phyloP scores from a whole-genome alignment of 371 early-diverging fungal genomes.

The Syncephalis plumigaleata region DNA sequence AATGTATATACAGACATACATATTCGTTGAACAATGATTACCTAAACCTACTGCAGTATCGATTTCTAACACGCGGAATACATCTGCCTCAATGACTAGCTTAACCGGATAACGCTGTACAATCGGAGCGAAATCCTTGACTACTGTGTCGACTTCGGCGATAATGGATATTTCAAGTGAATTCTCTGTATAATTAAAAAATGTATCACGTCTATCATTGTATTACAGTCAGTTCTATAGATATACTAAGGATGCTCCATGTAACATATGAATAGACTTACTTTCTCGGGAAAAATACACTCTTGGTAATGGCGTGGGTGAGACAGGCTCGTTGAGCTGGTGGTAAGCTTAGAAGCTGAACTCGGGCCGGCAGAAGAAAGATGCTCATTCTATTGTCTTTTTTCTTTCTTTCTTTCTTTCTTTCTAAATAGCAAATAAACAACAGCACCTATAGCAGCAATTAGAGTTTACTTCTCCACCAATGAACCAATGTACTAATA shows the following conservation, averaged over 20 bases:
- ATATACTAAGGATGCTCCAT: background rate
- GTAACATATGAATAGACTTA: slow-evolving; percentile 4
- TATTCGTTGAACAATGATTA: no score
- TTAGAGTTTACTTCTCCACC: no score
- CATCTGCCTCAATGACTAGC: slow-evolving; percentile 20
- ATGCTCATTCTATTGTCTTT: slow-evolving; percentile 4
- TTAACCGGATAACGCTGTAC: no score
- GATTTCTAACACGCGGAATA: slow-evolving; percentile 48
- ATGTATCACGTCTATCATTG: slow-evolving; percentile 24
- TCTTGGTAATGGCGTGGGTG: slow-evolving; percentile 45
- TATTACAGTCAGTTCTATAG: background rate
- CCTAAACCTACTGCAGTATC: slow-evolving; percentile 50
- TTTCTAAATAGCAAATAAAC: no score
- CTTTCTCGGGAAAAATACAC: slow-evolving; percentile 28
- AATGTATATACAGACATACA: no score
- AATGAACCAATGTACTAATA: no score
- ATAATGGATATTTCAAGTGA: slow-evolving; percentile 52
- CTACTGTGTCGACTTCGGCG: slow-evolving; percentile 30
- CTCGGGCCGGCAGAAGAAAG: slow-evolving; percentile 1
- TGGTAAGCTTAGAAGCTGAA: slow-evolving; percentile 3
- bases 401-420: no score
- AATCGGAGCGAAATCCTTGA: slow-evolving; percentile 17
- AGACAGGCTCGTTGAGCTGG: slow-evolving; percentile 1
- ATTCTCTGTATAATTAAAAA: slow-evolving; percentile 60
- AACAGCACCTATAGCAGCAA: no score